Evolutionary conservation across 148 eudicot species (phyloP).

Genomic region (Diospyros lotus): DNA sequence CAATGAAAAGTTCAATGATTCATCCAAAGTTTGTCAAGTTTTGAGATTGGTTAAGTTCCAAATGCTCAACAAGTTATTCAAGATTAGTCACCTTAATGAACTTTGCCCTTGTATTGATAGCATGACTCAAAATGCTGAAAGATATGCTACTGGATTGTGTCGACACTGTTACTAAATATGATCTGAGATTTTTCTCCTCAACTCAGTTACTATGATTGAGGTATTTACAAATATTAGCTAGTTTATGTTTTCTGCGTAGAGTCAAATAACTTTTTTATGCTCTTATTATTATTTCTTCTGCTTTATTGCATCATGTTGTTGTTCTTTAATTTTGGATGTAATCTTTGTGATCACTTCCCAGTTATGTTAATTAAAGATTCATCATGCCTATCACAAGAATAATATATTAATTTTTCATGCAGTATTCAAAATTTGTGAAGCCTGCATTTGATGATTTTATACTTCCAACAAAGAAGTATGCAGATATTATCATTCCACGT

Average conservation of each 20-base stretch:
- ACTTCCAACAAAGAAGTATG: slow-evolving; percentile 86
- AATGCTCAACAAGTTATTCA: no score
- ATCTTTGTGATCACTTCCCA: background rate
- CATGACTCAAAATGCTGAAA: no score
- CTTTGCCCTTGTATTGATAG: background rate
- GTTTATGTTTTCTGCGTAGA: background rate
- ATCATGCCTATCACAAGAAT: slow-evolving; percentile 62
- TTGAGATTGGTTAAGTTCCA: no score
- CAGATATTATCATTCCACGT: slow-evolving; percentile 83
- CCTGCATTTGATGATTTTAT: slow-evolving; percentile 92
- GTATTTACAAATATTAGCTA: background rate
- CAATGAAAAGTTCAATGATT: no score
- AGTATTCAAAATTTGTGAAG: slow-evolving; percentile 88
- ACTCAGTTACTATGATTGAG: background rate
- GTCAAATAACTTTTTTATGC: background rate
- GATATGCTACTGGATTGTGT: no score
- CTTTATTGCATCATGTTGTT: background rate
- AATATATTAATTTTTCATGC: slow-evolving; percentile 31
- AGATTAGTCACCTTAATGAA: no score
- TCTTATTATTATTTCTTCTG: background rate
- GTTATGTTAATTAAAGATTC: background rate
- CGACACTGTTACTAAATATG: no score
- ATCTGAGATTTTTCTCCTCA: no score
- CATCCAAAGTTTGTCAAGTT: no score
- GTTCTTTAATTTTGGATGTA: background rate